Base-by-base conservation (phyloP, 192 early-diverging fungal genomes). In the Coemansia sp. region DNA sequence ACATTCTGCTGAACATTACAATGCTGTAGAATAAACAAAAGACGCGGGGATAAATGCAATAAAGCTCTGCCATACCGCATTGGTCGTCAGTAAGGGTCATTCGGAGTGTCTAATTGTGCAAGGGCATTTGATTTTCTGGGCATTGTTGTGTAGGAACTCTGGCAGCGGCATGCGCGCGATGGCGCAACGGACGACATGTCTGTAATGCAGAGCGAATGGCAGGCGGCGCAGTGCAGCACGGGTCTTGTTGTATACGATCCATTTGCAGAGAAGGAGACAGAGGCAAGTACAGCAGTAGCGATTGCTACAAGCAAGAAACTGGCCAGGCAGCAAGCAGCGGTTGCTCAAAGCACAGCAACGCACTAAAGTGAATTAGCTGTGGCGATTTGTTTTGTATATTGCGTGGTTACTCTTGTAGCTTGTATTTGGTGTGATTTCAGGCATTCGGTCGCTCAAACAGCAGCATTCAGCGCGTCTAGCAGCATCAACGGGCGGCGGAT, bases 401-500 rank as follows among this genome's bases (percentile, higher is more conserved):
- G n/a, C n/a, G n/a, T n/a, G n/a, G n/a, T n/a, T n/a, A n/a, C n/a
- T n/a, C n/a, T 28, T 75, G 39, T 81, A 81, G 79, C 28, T 75
- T 46, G 52, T 81, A 26, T 68, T 81, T 18, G 70, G 66, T 9
- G 63, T 71, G 29, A 66, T 75, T 4, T 75, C 71, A 13, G 67
- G 70, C 26, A 81, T 81, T 48, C 73, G 79, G 43, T 81, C 79
- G 56, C 49, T 81, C 21, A 71, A 57, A 40, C 79, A 81, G 64
- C 69, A 70, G 58, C 37, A 75, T 28, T 31, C 59, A 16, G 57
- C n/a, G 40, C 61, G 55, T 7, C 16, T 75, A 43, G 52, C 51
- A 30, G 25, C 35, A 35, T 21, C 39, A 45, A 29, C 16, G 25
- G 35, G 10, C 16, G 48, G 18, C 6, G 62, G 33, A 35, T 59